A percentile compares a stretch with the other conserved stretches of the same genome.
Evolutionary conservation across 1,139 yeast genomes (phyloP).

Genomic region (Eremothecium coryli): DNA sequence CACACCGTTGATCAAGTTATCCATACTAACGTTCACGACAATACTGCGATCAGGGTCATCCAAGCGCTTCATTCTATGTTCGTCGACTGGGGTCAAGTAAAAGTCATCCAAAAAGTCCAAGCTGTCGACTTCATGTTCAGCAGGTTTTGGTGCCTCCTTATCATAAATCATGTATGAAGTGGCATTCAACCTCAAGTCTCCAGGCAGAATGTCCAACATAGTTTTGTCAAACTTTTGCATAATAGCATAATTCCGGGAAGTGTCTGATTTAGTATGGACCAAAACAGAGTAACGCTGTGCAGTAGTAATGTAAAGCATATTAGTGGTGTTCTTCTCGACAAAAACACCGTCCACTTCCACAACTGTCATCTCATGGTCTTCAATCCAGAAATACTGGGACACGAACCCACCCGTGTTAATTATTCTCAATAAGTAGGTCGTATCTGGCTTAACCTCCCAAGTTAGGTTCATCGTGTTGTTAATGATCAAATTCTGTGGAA

Average conservation of each 20-base stretch:
- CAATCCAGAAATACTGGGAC: slow-evolving; percentile 76
- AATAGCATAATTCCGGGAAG: slow-evolving; percentile 61
- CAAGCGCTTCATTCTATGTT: slow-evolving; percentile 39
- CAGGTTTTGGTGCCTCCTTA: slow-evolving; percentile 38
- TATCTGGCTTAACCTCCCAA: slow-evolving; percentile 66
- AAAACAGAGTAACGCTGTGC: slow-evolving; percentile 77
- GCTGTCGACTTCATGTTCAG: slow-evolving; percentile 38
- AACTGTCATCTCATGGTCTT: slow-evolving; percentile 72
- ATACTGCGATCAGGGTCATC: slow-evolving; percentile 62
- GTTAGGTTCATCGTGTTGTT: slow-evolving; percentile 69
- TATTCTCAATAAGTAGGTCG: slow-evolving; percentile 68
- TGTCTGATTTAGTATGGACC: slow-evolving; percentile 54
- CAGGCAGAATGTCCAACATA: slow-evolving; percentile 69
- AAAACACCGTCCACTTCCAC: slow-evolving; percentile 79
- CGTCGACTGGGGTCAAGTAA: slow-evolving; percentile 42
- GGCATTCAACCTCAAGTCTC: slow-evolving; percentile 51
- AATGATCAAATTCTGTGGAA: slow-evolving; percentile 69
- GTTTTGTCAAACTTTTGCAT: slow-evolving; percentile 67
- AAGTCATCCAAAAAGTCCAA: slow-evolving; percentile 55
- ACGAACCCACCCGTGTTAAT: slow-evolving; percentile 81
- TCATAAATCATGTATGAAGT: slow-evolving; percentile 66
- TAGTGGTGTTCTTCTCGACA: slow-evolving; percentile 56
- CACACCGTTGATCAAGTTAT: slow-evolving; percentile 69
- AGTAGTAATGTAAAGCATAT: slow-evolving; percentile 53
- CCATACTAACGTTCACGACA: slow-evolving; percentile 63